A percentile compares a stretch with the other conserved stretches of the same genome.
These are phyloP conservation scores for Mycena crocata DNA, from an alignment of 768 basidiomycete species.

Conservation along the genomic window DNA sequence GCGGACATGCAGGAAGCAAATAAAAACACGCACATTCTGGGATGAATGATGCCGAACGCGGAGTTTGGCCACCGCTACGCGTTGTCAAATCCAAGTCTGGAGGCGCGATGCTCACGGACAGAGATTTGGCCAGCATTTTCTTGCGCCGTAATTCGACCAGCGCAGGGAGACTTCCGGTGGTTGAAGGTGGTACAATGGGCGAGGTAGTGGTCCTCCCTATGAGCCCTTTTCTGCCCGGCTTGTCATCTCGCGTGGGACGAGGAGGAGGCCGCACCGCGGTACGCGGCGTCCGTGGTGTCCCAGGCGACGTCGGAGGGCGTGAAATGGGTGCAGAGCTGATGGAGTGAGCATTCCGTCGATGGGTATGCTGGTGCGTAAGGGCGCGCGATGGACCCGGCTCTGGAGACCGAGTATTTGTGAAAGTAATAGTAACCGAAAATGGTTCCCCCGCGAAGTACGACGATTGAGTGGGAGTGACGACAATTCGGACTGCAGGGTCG, in stretches of 20 bases:
- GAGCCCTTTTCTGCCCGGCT: constrained; percentile 61
- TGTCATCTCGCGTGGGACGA: constrained; percentile 38
- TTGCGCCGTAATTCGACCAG: constrained; percentile 67
- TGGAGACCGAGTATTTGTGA: constrained; percentile 82
- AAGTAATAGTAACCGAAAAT: constrained; percentile 86
- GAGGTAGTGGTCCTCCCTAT: constrained; percentile 57
- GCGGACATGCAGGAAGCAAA: constrained; percentile 28
- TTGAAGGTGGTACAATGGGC: constrained; percentile 35
- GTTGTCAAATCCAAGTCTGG: constrained; percentile 54
- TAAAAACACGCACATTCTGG: constrained; percentile 25
- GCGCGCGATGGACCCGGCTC: constrained; percentile 50
- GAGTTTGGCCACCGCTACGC: background rate
- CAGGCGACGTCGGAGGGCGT: constrained; percentile 86
- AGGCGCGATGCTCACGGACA: constrained; percentile 73
- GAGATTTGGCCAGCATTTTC: constrained; percentile 66
- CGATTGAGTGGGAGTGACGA: constrained; percentile 83
- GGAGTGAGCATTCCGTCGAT: constrained; percentile 82
- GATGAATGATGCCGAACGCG: constrained; percentile 16
- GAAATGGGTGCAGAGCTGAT: constrained; percentile 87
- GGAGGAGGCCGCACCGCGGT: constrained; percentile 43
- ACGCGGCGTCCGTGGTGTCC: constrained; percentile 61
- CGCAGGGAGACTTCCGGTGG: constrained; percentile 54
- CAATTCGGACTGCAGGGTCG: constrained; percentile 72
- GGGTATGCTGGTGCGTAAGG: constrained; percentile 49
- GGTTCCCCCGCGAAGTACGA: constrained; percentile 95